Conservation (phyloP, 2,329 filamentous ascomycete species). For the Colletotrichum noveboracense region DNA sequence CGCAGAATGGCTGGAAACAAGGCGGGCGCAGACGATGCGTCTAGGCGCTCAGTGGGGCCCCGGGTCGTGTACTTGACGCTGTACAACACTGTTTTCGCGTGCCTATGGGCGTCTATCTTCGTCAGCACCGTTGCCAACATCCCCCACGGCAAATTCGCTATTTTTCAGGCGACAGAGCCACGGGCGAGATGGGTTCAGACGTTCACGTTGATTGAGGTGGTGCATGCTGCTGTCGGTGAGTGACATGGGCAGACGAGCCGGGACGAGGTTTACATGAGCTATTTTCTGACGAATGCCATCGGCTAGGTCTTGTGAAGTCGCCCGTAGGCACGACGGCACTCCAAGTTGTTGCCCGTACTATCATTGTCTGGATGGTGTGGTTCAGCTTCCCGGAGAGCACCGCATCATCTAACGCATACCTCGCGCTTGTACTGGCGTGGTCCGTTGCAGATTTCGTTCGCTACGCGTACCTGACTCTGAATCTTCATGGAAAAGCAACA, state of each 20-base stretch:
- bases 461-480: constrained; percentile 87
- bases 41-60: neutral
- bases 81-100: constrained; percentile 82
- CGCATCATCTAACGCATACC: constrained; percentile 62
- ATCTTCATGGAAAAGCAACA: constrained; percentile 69
- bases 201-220: constrained; percentile 79
- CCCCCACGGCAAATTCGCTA: constrained; percentile 56
- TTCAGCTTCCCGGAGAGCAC: constrained; percentile 72
- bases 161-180: constrained; percentile 66
- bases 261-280: neutral
- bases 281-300: neutral
- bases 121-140: constrained; percentile 64
- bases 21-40: neutral
- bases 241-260: constrained; percentile 25
- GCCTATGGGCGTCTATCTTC: constrained; percentile 80
- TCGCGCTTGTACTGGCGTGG: constrained; percentile 86
- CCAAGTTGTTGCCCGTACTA: constrained; percentile 86
- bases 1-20: neutral
- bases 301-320: constrained; percentile 79
- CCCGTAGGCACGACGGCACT: constrained; percentile 84
- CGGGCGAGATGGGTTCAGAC: constrained; percentile 85
- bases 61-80: constrained; percentile 71
- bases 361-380: constrained; percentile 88
- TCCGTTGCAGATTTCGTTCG: constrained; percentile 88
- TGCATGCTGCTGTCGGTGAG: constrained; percentile 79